Conservation (phyloP, 495 filamentous ascomycete genomes). For the Hypomontagnella submonticulosa region DNA sequence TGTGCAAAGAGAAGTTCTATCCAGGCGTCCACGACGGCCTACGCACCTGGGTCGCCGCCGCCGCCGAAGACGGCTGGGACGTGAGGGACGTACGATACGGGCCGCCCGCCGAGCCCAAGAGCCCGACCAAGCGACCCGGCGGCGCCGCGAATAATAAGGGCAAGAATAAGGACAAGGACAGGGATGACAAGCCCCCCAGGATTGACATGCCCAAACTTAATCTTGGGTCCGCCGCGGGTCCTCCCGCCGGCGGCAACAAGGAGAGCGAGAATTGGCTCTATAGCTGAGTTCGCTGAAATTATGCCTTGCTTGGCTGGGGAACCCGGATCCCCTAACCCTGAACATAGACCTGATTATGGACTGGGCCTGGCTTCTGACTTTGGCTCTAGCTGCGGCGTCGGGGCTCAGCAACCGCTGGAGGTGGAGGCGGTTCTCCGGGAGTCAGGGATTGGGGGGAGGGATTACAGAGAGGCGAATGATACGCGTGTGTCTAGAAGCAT, state of each 20-base stretch:
- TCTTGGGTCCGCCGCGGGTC: constrained; percentile 48
- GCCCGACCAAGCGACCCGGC: constrained; percentile 58
- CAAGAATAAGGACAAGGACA: constrained; percentile 32
- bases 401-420: constrained; percentile 1
- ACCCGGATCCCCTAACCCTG: too few species aligned
- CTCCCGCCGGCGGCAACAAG: constrained; percentile 22
- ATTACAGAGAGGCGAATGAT: constrained; percentile 8
- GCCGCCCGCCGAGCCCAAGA: constrained; percentile 62
- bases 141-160: constrained; percentile 44
- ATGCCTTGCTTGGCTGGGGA: constrained; percentile 1
- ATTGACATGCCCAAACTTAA: constrained; percentile 68
- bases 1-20: constrained; percentile 98
- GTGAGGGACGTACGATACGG: constrained; percentile 79
- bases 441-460: background rate
- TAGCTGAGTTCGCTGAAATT: constrained; percentile 12
- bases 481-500: constrained; percentile 7
- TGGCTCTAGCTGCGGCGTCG: too few species aligned
- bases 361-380: too few species aligned
- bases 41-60: constrained; percentile 89
- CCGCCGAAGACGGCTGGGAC: constrained; percentile 87
- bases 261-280: constrained; percentile 52
- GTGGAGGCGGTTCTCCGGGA: constrained; percentile 14
- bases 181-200: constrained; percentile 57
- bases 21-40: constrained; percentile 87
- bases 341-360: too few species aligned